A percentile compares a stretch with the other conserved stretches of the same genome.
Conservation (phyloP, 331 rosid species). For the Rhamnella rubrinervis region DNA sequence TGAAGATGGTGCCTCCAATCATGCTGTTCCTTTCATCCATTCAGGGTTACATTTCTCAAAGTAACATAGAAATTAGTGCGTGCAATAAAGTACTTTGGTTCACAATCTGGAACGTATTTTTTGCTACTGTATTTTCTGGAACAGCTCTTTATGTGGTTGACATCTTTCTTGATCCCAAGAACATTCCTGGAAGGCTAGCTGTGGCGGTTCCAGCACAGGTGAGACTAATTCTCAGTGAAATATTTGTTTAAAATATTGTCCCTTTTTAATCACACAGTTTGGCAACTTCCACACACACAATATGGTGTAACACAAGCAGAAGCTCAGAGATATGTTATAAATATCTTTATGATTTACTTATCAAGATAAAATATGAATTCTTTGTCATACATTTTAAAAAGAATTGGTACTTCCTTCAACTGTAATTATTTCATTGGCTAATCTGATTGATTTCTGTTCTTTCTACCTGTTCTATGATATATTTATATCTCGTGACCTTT, state of each 20-base stretch:
- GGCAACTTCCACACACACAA: slow-evolving; percentile 1
- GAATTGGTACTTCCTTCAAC: too few species aligned
- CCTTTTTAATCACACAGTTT: background rate
- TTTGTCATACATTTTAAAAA: background rate
- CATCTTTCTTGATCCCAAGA: slow-evolving; percentile 61
- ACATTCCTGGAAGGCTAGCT: slow-evolving; percentile 72
- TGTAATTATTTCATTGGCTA: too few species aligned
- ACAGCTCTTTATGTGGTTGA: slow-evolving; percentile 54
- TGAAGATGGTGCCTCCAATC: slow-evolving; percentile 75
- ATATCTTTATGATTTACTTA: too few species aligned
- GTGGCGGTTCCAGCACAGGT: slow-evolving; percentile 92
- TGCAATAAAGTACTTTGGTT: slow-evolving; percentile 87
- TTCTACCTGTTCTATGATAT: too few species aligned
- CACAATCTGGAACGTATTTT: slow-evolving; percentile 89
- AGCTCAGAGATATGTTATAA: too few species aligned
- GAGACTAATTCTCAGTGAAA: slow-evolving; percentile 29
- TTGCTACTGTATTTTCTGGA: slow-evolving; percentile 91
- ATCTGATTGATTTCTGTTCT: too few species aligned
- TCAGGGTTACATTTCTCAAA: slow-evolving; percentile 79
- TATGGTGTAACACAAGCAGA: background rate
- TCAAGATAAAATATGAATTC: too few species aligned
- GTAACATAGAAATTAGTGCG: slow-evolving; percentile 84
- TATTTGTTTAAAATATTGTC: slow-evolving; percentile 8
- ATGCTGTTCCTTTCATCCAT: slow-evolving; percentile 89
- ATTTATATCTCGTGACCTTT: too few species aligned